Conservation (phyloP, 148 eudicot species). For the Bassia scoparia region DNA sequence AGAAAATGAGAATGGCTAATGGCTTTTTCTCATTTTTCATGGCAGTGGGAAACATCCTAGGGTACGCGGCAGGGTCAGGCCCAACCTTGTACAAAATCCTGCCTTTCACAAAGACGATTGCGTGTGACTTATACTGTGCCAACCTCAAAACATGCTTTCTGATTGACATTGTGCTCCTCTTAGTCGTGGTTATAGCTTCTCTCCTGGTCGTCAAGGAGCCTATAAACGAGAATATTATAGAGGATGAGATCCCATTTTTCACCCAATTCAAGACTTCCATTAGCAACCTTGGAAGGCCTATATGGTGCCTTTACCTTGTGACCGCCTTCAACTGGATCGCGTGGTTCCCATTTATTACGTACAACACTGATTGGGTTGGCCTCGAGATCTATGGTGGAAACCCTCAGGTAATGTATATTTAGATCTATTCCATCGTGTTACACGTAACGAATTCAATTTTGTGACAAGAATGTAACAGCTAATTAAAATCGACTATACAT, state of each 20-base stretch:
- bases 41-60: slow-evolving; percentile 71
- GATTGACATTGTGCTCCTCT: slow-evolving; percentile 45
- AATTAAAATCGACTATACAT: too few relatives aligned
- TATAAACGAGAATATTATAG: background rate
- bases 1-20: slow-evolving; percentile 44
- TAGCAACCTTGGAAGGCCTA: slow-evolving; percentile 43
- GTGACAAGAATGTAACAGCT: background rate
- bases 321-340: slow-evolving; percentile 68
- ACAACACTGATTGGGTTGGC: slow-evolving; percentile 83
- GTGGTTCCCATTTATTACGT: slow-evolving; percentile 70
- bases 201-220: slow-evolving; percentile 40
- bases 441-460: too few relatives aligned
- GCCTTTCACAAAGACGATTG: slow-evolving; percentile 56
- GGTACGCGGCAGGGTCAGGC: slow-evolving; percentile 76
- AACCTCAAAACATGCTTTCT: slow-evolving; percentile 75
- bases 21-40: slow-evolving; percentile 63
- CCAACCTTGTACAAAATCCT: slow-evolving; percentile 38
- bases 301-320: slow-evolving; percentile 62
- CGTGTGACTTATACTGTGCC: slow-evolving; percentile 78
- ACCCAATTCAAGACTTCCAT: slow-evolving; percentile 48
- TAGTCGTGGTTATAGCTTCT: slow-evolving; percentile 37
- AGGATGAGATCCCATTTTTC: slow-evolving; percentile 36
- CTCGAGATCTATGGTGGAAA: slow-evolving; percentile 65
- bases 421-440: background rate
- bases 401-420: slow-evolving; percentile 20